Percentiles rank a stretch among this genome's conserved stretches.
These are phyloP conservation scores for Zasmidium angulare DNA, from an alignment of 2,329 filamentous ascomycete species.

Conservation along the genomic window DNA sequence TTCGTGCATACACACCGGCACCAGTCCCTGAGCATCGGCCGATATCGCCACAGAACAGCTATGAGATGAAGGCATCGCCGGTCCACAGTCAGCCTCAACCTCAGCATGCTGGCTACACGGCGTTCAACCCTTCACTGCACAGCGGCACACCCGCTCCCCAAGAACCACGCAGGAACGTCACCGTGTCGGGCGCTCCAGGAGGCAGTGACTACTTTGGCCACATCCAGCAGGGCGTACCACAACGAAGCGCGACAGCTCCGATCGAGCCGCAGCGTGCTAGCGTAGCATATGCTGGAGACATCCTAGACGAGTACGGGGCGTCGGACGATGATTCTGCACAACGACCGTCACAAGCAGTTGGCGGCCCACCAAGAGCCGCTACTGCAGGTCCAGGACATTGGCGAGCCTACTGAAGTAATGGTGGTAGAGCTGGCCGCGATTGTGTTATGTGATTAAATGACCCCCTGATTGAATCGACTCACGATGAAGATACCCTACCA, in stretches of 20 bases:
- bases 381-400: background rate
- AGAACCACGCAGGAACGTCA: conserved; percentile 21
- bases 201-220: conserved; percentile 20
- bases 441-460: background rate
- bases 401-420: background rate
- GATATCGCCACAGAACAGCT: conserved; percentile 24
- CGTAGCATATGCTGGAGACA: background rate
- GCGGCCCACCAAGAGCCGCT: background rate
- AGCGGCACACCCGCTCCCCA: conserved; percentile 7
- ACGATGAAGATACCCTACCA: background rate
- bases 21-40: conserved; percentile 6
- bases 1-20: conserved; percentile 18
- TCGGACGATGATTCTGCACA: conserved; percentile 8
- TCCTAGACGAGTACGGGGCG: conserved; percentile 11
- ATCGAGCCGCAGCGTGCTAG: conserved; percentile 7
- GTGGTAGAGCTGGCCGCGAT: background rate
- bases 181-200: conserved; percentile 15
- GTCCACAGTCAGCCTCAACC: conserved; percentile 9
- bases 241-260: conserved; percentile 25
- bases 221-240: conserved; percentile 13
- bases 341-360: background rate
- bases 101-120: conserved; percentile 26
- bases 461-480: background rate
- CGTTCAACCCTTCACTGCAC: conserved; percentile 33
- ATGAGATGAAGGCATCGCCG: conserved; percentile 33